phyloP scores from a whole-genome alignment of 73 alveolate species.

The Paramecium octaurelia region DNA sequence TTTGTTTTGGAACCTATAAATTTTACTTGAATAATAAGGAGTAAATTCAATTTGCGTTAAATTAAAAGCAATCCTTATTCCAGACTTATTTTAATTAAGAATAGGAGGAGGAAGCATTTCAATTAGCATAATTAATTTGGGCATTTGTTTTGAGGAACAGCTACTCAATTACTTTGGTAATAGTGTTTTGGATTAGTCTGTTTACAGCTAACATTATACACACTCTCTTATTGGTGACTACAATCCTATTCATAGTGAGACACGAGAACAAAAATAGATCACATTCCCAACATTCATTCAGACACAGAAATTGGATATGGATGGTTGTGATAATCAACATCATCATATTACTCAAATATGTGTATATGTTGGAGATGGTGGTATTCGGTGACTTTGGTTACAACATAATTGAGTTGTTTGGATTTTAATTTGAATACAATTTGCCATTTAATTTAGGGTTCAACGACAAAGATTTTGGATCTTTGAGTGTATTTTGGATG shows the following conservation, averaged over 20 bases:
- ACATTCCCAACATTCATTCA: neutral
- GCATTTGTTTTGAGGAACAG: constrained; percentile 13
- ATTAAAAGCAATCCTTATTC: neutral
- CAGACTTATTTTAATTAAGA: neutral
- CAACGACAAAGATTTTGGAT: constrained; percentile 5
- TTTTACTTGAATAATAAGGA: neutral
- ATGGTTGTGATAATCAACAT: neutral
- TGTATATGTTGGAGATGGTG: neutral
- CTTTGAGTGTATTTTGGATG: constrained; percentile 29
- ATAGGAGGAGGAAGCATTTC: neutral
- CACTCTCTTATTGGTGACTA: neutral
- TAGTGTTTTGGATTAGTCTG: constrained; percentile 23
- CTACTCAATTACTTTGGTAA: neutral
- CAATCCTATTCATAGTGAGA: constrained; percentile 16
- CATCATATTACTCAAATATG: neutral
- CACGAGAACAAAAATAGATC: neutral
- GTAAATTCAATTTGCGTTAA: neutral
- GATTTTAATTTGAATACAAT: constrained; percentile 1
- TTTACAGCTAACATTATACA: constrained; percentile 4
- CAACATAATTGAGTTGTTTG: constrained; percentile 3
- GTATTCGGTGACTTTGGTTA: neutral
- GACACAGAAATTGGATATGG: constrained; percentile 47
- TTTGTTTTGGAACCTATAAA: neutral
- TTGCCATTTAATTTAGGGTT: neutral
- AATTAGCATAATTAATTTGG: neutral